Conservation (phyloP, 2,329 filamentous ascomycete genomes). For the Calcarisporium arbuscula region DNA sequence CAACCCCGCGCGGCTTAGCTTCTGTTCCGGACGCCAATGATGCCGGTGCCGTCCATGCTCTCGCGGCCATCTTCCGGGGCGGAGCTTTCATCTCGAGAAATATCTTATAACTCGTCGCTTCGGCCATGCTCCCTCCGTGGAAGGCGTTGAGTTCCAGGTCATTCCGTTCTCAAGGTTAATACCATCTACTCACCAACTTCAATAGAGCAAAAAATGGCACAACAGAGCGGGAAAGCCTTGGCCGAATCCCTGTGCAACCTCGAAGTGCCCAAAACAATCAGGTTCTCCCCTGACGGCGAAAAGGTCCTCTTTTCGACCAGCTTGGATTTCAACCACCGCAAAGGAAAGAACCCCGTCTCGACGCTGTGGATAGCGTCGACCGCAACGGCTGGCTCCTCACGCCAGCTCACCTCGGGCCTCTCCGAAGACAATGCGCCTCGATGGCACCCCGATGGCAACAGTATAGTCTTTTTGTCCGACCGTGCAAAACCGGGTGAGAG, state of each 20-base stretch:
- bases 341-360: conserved; percentile 5
- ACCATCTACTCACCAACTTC: no score
- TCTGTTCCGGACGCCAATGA: no score
- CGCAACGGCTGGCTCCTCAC: conserved; percentile 1
- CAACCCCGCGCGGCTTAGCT: no score
- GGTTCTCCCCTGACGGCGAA: conserved; percentile 6
- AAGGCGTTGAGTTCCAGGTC: no score
- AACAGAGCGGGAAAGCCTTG: neutral
- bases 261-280: conserved; percentile 1
- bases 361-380: conserved; percentile 6
- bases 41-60: no score
- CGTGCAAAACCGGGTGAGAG: conserved; percentile 24
- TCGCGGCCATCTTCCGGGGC: no score
- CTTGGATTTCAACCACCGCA: neutral
- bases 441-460: conserved; percentile 22
- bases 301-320: conserved; percentile 1
- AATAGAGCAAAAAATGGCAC: neutral
- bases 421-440: neutral
- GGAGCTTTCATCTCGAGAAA: no score
- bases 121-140: no score
- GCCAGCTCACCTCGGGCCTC: conserved; percentile 5
- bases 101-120: no score
- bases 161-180: no score
- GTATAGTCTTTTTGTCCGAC: conserved; percentile 24
- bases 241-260: conserved; percentile 4